Conservation (phyloP, 2,329 filamentous ascomycete genomes). For the Fusarium napiforme region DNA sequence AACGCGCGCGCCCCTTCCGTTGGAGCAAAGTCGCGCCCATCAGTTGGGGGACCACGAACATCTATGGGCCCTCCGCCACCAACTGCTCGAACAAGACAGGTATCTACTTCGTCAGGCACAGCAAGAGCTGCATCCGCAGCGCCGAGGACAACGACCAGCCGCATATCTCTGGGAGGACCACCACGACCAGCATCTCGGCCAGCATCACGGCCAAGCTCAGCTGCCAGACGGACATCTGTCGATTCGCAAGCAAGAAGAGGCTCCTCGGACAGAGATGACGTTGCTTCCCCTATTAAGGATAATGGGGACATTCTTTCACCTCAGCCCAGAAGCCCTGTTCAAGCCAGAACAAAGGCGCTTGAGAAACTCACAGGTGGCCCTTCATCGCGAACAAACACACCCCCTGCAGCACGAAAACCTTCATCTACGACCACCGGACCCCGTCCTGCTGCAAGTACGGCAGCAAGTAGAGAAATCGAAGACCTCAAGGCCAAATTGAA, state of each 20-base stretch:
- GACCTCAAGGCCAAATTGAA: conserved; percentile 89
- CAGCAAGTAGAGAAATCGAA: conserved; percentile 76
- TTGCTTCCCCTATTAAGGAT: conserved; percentile 59
- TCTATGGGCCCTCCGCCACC: conserved; percentile 75
- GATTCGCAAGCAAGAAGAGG: conserved; percentile 59
- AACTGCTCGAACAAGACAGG: conserved; percentile 56
- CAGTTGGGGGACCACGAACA: conserved; percentile 64
- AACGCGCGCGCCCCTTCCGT: conserved; percentile 60
- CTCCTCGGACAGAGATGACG: conserved; percentile 51
- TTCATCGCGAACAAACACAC: conserved; percentile 44
- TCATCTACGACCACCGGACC: conserved; percentile 44
- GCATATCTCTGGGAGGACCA: conserved; percentile 53
- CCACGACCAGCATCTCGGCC: conserved; percentile 49
- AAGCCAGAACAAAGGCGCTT: conserved; percentile 61
- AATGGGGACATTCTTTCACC: conserved; percentile 63
- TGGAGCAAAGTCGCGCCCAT: conserved; percentile 64
- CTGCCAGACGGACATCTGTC: conserved; percentile 57
- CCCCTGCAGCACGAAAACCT: conserved; percentile 48
- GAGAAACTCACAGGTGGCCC: conserved; percentile 61
- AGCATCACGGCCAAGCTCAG: conserved; percentile 51
- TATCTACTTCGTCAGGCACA: conserved; percentile 56
- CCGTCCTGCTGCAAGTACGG: conserved; percentile 57
- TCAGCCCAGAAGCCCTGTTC: conserved; percentile 62
- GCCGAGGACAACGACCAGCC: conserved; percentile 54
- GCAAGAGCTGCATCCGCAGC: conserved; percentile 48